phyloP scores from a whole-genome alignment of 179 eudicot genomes.

The Silene coronaria region DNA sequence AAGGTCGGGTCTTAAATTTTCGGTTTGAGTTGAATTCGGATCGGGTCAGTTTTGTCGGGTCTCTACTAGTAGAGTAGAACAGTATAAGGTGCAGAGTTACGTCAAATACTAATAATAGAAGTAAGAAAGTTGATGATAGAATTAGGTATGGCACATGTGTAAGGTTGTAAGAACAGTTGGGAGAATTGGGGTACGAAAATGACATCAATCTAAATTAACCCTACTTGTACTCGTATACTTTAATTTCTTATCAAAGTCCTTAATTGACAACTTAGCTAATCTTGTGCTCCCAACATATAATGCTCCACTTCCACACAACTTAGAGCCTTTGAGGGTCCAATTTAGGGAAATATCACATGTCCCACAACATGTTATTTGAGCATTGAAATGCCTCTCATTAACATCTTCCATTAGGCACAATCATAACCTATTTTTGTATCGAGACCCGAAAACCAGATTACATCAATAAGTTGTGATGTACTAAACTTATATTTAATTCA shows the following conservation, averaged over 20 bases:
- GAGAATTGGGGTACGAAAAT: neutral
- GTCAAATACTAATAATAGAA: neutral
- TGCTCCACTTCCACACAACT: neutral
- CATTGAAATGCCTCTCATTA: too few relatives aligned
- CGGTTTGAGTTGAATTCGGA: too few relatives aligned
- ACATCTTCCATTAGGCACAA: too few relatives aligned
- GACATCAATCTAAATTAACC: neutral
- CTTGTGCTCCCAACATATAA: neutral
- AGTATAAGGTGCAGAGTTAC: neutral
- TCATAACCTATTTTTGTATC: too few relatives aligned
- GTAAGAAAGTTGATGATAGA: too few relatives aligned
- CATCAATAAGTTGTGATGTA: too few relatives aligned
- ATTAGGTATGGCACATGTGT: neutral
- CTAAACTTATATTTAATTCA: too few relatives aligned
- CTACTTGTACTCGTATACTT: neutral
- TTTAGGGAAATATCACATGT: neutral
- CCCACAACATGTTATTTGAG: neutral
- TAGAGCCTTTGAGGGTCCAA: neutral
- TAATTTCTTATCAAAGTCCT: neutral
- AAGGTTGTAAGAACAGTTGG: too few relatives aligned
- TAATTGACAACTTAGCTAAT: neutral
- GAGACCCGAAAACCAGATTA: too few relatives aligned
- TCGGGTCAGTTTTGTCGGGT: too few relatives aligned
- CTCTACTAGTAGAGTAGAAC: too few relatives aligned
- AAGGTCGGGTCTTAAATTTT: too few relatives aligned